Evolutionary conservation across 2,329 filamentous ascomycete genomes (phyloP).

Genomic region (Phialophora chinensis): DNA sequence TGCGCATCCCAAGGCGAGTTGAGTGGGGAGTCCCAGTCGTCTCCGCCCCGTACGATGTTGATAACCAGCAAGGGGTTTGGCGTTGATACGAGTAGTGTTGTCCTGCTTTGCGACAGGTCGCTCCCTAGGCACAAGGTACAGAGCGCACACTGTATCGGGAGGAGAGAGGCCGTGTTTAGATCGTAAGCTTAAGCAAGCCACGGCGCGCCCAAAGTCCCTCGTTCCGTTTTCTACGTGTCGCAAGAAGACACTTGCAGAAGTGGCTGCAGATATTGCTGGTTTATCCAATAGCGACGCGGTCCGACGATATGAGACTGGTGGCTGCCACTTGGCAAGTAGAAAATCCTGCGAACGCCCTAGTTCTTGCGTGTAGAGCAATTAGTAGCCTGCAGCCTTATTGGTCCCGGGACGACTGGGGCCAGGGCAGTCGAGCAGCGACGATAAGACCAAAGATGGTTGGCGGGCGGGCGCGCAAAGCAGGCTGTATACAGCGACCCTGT

Average conservation of each 20-base stretch:
- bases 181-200: constrained; percentile 24
- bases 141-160: constrained; percentile 5
- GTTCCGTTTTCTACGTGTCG: neutral
- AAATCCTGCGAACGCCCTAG: constrained; percentile 1
- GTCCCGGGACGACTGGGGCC: neutral
- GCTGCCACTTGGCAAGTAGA: neutral
- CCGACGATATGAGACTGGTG: constrained; percentile 2
- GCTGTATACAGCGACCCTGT: neutral
- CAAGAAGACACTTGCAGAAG: constrained; percentile 11
- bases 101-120: neutral
- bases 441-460: neutral
- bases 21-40: neutral
- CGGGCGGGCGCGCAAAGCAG: neutral
- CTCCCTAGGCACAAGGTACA: constrained; percentile 2
- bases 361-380: neutral
- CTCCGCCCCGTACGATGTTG: constrained; percentile 2
- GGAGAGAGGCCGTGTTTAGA: neutral
- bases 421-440: constrained; percentile 1
- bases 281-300: constrained; percentile 3
- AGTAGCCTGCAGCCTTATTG: neutral
- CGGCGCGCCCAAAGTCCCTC: constrained; percentile 12
- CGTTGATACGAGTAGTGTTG: neutral
- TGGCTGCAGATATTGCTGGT: constrained; percentile 9
- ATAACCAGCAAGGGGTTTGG: constrained; percentile 1
- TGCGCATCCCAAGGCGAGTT: constrained; percentile 16